These are phyloP conservation scores for Myriosclerotinia duriaeana DNA, from an alignment of 2,329 filamentous ascomycete species.

Conservation along the genomic window DNA sequence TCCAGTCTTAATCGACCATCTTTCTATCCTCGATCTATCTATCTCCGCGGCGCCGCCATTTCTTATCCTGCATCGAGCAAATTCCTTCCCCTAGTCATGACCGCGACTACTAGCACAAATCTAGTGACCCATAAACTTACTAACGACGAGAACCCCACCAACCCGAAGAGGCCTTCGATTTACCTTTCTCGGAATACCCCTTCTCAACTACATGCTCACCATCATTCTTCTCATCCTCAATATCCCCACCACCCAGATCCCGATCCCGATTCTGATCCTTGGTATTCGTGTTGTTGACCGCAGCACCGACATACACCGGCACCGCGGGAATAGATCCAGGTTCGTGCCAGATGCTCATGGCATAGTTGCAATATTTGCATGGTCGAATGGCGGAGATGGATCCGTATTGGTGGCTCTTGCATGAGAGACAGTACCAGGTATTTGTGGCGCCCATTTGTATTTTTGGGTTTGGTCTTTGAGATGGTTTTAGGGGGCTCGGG, in stretches of 20 bases:
- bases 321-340: neutral
- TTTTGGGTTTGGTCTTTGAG: neutral
- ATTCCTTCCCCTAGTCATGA: no score
- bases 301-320: no score
- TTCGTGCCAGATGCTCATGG: neutral
- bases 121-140: neutral
- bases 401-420: neutral
- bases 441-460: neutral
- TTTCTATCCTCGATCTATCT: neutral
- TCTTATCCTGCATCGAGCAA: neutral
- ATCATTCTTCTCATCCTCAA: neutral
- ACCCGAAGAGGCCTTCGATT: no score
- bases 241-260: no score
- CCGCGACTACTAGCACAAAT: neutral
- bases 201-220: no score
- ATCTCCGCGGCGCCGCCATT: no score
- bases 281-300: no score
- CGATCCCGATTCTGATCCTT: no score
- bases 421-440: conserved; percentile 6
- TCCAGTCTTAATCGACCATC: neutral
- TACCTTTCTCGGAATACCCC: no score
- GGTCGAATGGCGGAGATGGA: neutral
- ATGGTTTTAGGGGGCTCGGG: no score
- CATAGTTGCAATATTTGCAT: conserved; percentile 3
- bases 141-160: neutral